Evolutionary conservation across 306 rosid species (phyloP).

Genomic region (Carpinus viminea): DNA sequence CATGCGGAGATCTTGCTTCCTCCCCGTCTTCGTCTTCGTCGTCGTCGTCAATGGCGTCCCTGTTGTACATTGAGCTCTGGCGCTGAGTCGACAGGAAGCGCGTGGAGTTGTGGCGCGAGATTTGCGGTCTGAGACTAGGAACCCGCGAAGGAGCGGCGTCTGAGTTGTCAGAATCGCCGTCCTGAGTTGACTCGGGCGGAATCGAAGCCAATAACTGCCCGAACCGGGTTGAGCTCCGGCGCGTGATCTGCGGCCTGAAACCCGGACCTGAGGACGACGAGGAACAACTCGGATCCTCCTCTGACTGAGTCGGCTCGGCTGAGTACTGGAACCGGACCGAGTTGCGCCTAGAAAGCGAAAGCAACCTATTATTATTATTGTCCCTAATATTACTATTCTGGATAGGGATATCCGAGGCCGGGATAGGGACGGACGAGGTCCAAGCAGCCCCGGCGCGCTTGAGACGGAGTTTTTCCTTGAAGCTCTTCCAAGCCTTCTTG

Average conservation of each 20-base stretch:
- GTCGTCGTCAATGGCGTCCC: slow-evolving; percentile 17
- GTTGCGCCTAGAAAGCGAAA: slow-evolving; percentile 20
- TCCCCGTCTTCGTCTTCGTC: slow-evolving; percentile 27
- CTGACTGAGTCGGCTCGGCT: slow-evolving; percentile 18
- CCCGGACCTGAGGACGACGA: not conserved
- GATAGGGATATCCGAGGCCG: slow-evolving; percentile 58
- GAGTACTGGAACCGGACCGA: slow-evolving; percentile 8
- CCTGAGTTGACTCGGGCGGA: not conserved
- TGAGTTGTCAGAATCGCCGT: not conserved
- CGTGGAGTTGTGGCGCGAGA: slow-evolving; percentile 43
- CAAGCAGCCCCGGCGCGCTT: slow-evolving; percentile 73
- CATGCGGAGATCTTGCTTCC: slow-evolving; percentile 28
- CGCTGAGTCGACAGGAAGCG: slow-evolving; percentile 12
- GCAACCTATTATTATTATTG: not conserved
- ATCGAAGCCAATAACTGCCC: not conserved
- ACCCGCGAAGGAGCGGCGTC: slow-evolving; percentile 1
- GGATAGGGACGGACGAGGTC: slow-evolving; percentile 58
- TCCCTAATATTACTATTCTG: not conserved
- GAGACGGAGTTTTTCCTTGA: slow-evolving; percentile 68
- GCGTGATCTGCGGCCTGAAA: slow-evolving; percentile 8
- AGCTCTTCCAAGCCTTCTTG: slow-evolving; percentile 65
- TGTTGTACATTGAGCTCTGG: slow-evolving; percentile 28
- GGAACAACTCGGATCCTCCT: slow-evolving; percentile 1
- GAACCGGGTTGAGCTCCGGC: slow-evolving; percentile 19
- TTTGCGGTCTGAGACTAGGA: slow-evolving; percentile 22